These are phyloP conservation scores for Plantago elongata DNA, from an alignment of 257 asterid species.

Conservation along the genomic window DNA sequence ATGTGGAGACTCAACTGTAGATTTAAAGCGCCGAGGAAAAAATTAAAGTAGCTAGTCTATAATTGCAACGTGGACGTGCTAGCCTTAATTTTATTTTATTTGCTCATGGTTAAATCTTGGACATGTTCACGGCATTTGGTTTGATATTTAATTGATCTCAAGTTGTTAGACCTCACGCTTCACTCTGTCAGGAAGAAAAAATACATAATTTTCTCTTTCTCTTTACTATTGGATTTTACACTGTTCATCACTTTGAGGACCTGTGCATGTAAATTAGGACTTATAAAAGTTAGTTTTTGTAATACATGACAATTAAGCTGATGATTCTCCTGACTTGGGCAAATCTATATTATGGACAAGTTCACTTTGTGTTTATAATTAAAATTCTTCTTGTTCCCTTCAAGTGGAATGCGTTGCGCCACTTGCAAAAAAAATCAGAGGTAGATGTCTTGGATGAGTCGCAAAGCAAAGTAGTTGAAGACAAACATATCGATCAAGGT, in stretches of 20 bases:
- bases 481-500: conserved; percentile 39
- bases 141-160: conserved; percentile 5
- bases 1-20: conserved; percentile 11
- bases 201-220: not conserved
- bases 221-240: not conserved
- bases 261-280: not conserved
- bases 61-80: conserved; percentile 1
- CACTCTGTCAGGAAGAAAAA: not conserved
- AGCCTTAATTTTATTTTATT: not conserved
- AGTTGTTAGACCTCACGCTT: not conserved
- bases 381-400: conserved; percentile 20
- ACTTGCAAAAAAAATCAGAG: conserved; percentile 28
- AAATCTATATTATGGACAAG: conserved; percentile 6
- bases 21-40: not conserved
- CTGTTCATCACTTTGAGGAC: not conserved
- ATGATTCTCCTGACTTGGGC: conserved; percentile 3
- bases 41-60: conserved; percentile 12
- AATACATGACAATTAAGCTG: conserved; percentile 5
- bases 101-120: not conserved
- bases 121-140: not conserved
- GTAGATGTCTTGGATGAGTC: conserved; percentile 29
- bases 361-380: conserved; percentile 14
- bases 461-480: conserved; percentile 32
- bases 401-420: conserved; percentile 37
- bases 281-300: not conserved